Base-by-base conservation (phyloP, 2,329 filamentous ascomycete genomes). In the Colletotrichum orbiculare region DNA sequence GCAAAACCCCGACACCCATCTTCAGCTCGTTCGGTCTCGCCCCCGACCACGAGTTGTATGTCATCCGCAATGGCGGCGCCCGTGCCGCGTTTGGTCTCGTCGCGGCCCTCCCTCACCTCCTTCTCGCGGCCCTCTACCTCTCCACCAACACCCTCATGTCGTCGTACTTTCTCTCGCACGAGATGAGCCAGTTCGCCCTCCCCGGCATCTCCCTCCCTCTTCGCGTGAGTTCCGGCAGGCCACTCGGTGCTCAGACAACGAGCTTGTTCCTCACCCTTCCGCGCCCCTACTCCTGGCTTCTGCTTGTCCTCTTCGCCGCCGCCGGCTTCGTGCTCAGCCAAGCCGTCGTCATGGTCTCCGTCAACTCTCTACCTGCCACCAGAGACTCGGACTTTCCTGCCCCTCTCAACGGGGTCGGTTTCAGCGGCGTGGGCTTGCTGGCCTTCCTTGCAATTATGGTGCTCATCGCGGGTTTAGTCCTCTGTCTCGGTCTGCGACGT, bases 181-280 rank as follows among this genome's bases (percentile, higher is more conserved):
- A 87, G 71, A 75, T 83, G 49, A 77, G 81, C 3, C 78, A 78
- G 56, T 84, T 81, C 69, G 79, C 79, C 3, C 60, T 76, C 1
- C 54, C 73, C 13, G 66, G 72, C 70, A n/a, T 72, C 69, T 6
- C 69, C 74, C 52, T 55, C 12, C 47, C 74, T 43, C 76, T 87
- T 34, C 81, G 84, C 38, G 79, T 86, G 38, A 84, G 81, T 5
- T 82, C 81, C 1, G 76, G 78, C 11, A 70, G 73, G 49, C 78
- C 82, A 0, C 71, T 74, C 42, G 83, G 83, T 54, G 69, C 71
- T 39, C 84, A 87, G 73, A 79, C 73, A 0, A 78, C 80, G 1
- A 82, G 81, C 8, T 75, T 85, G 0, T 83, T 80, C 70, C 76
- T 86, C 12, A 85, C 84, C 0, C 75, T 86, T 1, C 84, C 84